A percentile compares a stretch with the other conserved stretches of the same genome.
Evolutionary conservation across 257 asterid genomes (phyloP).

Genomic region (Solanum clarkiae): DNA sequence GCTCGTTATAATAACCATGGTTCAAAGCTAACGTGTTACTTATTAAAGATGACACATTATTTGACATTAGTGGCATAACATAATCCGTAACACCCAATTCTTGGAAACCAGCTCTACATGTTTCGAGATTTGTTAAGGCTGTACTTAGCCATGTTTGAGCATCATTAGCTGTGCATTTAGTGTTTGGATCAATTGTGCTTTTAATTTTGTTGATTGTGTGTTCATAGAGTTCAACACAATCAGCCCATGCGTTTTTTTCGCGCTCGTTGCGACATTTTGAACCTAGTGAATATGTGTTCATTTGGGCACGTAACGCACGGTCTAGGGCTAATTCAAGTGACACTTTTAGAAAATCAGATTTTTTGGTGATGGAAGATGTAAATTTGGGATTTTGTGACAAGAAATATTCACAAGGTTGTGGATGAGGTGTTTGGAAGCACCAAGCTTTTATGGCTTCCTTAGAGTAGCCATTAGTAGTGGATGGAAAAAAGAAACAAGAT

Average conservation of each 20-base stretch:
- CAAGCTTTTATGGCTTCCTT: conserved; percentile 24
- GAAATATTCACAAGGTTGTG: conserved; percentile 54
- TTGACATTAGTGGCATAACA: conserved; percentile 30
- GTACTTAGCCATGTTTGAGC: conserved; percentile 80
- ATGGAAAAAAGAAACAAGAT: conserved; percentile 14
- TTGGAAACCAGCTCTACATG: conserved; percentile 46
- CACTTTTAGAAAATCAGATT: conserved; percentile 44
- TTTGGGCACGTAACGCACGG: conserved; percentile 36
- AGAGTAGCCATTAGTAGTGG: conserved; percentile 10
- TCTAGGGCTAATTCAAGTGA: conserved; percentile 53
- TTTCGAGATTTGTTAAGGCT: conserved; percentile 58
- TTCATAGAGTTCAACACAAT: conserved; percentile 63
- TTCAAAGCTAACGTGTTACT: conserved; percentile 55
- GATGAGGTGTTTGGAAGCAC: conserved; percentile 78
- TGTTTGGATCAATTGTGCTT: conserved; percentile 32
- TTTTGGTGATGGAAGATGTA: conserved; percentile 20
- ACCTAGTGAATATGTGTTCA: conserved; percentile 27
- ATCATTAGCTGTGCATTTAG: conserved; percentile 25
- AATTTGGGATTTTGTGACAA: conserved; percentile 34
- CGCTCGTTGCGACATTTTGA: conserved; percentile 30
- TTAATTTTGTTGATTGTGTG: conserved; percentile 26
- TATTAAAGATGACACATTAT: conserved; percentile 44
- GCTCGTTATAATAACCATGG: conserved; percentile 3
- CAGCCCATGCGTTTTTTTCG: conserved; percentile 79
- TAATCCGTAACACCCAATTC: conserved; percentile 39